Evolutionary conservation across 345 rosid genomes (phyloP).

Genomic region (Eucalyptus grandis): DNA sequence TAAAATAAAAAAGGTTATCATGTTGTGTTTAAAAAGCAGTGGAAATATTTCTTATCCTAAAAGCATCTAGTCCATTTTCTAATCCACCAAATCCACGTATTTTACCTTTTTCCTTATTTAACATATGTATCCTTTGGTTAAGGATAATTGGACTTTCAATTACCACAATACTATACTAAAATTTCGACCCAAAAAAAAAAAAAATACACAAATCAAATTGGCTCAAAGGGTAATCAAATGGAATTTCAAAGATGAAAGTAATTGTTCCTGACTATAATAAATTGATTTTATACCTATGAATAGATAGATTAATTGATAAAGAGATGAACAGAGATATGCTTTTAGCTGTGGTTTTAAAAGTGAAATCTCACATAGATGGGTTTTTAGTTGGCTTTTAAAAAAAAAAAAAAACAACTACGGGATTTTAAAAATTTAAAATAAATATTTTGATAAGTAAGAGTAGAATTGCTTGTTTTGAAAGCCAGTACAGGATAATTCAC

Average conservation of each 20-base stretch:
- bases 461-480: neutral
- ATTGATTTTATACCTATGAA: neutral
- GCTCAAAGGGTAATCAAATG: neutral
- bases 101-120: neutral
- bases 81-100: neutral
- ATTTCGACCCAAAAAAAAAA: neutral
- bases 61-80: neutral
- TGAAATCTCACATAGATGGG: neutral
- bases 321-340: neutral
- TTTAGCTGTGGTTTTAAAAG: neutral
- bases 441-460: neutral
- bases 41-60: neutral
- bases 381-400: neutral
- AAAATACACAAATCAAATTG: neutral
- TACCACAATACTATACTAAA: neutral
- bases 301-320: neutral
- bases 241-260: neutral
- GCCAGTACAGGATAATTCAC: neutral
- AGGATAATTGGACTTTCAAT: neutral
- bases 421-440: neutral
- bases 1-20: neutral
- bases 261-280: neutral
- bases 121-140: neutral
- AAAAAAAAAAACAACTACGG: neutral
- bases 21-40: neutral